A percentile compares a stretch with the other conserved stretches of the same genome.
phyloP scores from a whole-genome alignment of 352 stramenopile genomes.

The Thalassiosira mediterranea region DNA sequence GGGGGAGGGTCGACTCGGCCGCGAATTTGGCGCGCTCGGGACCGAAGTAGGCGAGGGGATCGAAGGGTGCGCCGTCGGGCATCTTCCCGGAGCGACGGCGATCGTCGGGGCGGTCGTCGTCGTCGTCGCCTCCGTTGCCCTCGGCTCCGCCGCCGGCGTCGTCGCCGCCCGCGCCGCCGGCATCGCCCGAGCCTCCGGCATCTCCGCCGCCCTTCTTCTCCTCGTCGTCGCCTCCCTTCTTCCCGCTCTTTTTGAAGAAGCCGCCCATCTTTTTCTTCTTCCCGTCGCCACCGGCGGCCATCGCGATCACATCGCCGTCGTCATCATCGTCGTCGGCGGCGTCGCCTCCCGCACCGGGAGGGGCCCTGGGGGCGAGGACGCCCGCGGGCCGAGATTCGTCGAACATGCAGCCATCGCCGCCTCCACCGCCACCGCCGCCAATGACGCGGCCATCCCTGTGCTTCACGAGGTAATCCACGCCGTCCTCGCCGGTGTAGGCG shows the following conservation, averaged over 20 bases:
- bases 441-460: no score
- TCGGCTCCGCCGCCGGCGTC: constrained; percentile 19
- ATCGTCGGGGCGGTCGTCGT: constrained; percentile 4
- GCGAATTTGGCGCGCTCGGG: constrained; percentile 35
- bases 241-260: not conserved
- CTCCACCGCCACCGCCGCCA: no score
- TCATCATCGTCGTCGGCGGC: no score
- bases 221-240: not conserved
- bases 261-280: not conserved
- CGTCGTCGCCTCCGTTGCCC: constrained; percentile 19
- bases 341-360: no score
- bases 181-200: no score
- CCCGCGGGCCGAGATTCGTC: no score
- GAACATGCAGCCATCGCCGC: no score
- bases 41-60: constrained; percentile 17
- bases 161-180: not conserved
- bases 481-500: no score
- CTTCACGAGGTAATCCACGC: no score
- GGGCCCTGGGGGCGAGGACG: no score
- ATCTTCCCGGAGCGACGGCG: not conserved
- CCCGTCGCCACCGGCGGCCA: no score
- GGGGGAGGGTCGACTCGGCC: constrained; percentile 30
- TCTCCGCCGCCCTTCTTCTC: not conserved
- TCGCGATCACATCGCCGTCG: no score
- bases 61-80: not conserved